Conservation (phyloP, 768 basidiomycete genomes). For the Polyporus arcularius region DNA sequence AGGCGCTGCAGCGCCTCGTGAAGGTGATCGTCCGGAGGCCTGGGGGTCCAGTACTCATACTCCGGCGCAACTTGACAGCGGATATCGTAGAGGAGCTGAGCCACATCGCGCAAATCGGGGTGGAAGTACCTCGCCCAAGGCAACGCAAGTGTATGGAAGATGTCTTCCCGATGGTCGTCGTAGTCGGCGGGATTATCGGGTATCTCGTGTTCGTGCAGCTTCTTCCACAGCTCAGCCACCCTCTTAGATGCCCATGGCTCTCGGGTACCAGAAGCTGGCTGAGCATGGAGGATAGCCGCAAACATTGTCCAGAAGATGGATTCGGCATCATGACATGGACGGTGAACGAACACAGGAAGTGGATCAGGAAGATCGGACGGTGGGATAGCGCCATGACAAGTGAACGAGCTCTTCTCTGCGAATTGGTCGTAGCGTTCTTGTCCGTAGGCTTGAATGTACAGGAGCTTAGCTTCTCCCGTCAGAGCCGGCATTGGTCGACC, state of each 20-base stretch:
- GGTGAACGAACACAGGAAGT: not conserved
- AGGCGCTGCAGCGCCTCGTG: conserved; percentile 17
- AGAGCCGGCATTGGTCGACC: not conserved
- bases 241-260: not conserved
- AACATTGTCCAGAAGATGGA: not conserved
- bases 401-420: no score
- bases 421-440: not conserved
- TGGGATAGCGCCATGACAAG: no score
- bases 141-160: not conserved
- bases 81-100: not conserved
- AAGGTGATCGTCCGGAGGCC: conserved; percentile 6
- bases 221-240: not conserved
- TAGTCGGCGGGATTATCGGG: not conserved
- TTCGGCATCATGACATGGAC: conserved; percentile 1
- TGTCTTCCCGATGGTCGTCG: not conserved
- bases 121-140: not conserved
- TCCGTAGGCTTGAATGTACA: not conserved
- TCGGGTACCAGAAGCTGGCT: not conserved
- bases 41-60: not conserved
- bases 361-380: no score
- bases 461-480: not conserved
- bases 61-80: not conserved
- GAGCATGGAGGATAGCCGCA: not conserved
- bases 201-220: not conserved
- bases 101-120: not conserved